These are phyloP conservation scores for Sutorius australiensis DNA, from an alignment of 768 basidiomycete species.

Conservation along the genomic window DNA sequence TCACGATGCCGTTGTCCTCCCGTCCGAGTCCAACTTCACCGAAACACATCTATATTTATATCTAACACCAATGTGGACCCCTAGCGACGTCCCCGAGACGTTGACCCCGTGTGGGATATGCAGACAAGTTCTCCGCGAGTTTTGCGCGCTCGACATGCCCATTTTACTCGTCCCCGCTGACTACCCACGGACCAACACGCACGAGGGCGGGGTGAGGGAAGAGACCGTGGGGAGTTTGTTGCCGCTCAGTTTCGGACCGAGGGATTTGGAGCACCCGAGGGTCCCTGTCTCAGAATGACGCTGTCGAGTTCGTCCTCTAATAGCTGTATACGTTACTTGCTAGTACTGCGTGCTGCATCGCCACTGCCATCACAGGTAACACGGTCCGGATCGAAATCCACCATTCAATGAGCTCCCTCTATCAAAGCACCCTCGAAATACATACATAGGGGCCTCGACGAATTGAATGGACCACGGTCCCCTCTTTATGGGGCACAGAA, in stretches of 20 bases:
- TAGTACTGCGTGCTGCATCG: too few relatives aligned
- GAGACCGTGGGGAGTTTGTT: slow-evolving; percentile 72
- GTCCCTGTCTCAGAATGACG: background rate
- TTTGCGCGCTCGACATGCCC: slow-evolving; percentile 72
- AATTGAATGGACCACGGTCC: background rate
- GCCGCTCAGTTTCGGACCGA: slow-evolving; percentile 88
- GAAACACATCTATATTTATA: background rate
- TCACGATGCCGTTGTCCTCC: slow-evolving; percentile 3
- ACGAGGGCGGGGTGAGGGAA: slow-evolving; percentile 45
- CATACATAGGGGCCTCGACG: background rate
- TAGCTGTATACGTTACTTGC: too few relatives aligned
- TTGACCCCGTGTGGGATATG: slow-evolving; percentile 93
- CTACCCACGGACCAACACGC: slow-evolving; percentile 38
- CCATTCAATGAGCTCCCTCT: too few relatives aligned
- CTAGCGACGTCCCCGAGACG: slow-evolving; percentile 62
- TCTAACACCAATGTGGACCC: background rate
- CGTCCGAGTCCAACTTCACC: too few relatives aligned
- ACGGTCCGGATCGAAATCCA: background rate
- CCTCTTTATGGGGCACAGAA: background rate
- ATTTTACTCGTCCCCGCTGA: slow-evolving; percentile 66
- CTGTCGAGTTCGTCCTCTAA: too few relatives aligned
- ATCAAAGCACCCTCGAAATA: background rate
- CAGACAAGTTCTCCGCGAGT: slow-evolving; percentile 86
- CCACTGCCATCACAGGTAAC: background rate
- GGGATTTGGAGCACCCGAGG: slow-evolving; percentile 58